Percentiles rank a stretch among this genome's conserved stretches.
phyloP scores from a whole-genome alignment of 2,329 filamentous ascomycete genomes.

The Cyphellophora attinorum region DNA sequence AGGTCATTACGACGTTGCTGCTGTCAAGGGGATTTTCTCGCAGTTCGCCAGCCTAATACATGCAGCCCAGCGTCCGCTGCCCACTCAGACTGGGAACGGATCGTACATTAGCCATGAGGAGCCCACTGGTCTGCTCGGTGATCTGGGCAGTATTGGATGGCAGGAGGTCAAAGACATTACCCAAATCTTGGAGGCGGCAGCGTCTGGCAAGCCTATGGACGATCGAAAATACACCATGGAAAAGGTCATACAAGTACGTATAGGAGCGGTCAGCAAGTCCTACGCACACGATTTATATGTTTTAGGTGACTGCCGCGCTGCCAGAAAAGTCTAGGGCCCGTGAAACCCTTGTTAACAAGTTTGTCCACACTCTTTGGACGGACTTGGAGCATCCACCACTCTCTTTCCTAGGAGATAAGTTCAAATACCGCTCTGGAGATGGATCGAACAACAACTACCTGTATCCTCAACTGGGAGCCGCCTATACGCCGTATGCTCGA shows the following conservation, averaged over 20 bases:
- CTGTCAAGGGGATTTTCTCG: too few relatives aligned
- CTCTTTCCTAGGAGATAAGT: constrained; percentile 29
- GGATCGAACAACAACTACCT: constrained; percentile 46
- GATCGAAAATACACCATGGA: constrained; percentile 57
- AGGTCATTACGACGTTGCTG: too few relatives aligned
- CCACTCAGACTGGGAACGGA: too few relatives aligned
- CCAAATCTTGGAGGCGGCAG: too few relatives aligned
- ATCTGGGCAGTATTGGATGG: too few relatives aligned
- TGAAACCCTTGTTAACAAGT: constrained; percentile 36
- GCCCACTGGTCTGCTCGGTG: too few relatives aligned
- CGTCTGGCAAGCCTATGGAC: constrained; percentile 46
- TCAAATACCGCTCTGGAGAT: constrained; percentile 25
- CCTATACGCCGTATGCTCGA: constrained; percentile 60
- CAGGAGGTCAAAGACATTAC: too few relatives aligned
- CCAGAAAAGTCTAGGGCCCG: constrained; percentile 26
- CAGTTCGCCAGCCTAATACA: too few relatives aligned
- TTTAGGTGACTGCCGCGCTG: constrained; percentile 28
- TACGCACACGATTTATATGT: too few relatives aligned
- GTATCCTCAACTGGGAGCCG: constrained; percentile 54
- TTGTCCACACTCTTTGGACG: constrained; percentile 45
- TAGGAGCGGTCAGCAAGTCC: too few relatives aligned
- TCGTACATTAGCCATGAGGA: too few relatives aligned
- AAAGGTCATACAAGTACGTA: constrained; percentile 42
- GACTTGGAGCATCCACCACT: constrained; percentile 47
- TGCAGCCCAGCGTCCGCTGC: too few relatives aligned